phyloP scores from a whole-genome alignment of 345 rosid genomes.

The Brassica carinata region DNA sequence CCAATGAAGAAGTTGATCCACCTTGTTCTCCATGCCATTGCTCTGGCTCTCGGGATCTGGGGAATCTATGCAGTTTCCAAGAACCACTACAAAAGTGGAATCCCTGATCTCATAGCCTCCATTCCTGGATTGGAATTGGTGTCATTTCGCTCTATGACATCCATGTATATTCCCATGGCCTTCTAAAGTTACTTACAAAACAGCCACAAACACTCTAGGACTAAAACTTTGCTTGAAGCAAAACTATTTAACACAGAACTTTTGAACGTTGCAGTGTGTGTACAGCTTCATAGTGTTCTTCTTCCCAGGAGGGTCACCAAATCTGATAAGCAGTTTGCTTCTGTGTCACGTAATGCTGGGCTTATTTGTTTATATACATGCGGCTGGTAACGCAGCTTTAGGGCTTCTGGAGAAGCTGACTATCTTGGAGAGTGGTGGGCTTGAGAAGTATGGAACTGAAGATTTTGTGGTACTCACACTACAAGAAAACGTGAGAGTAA shows the following conservation, averaged over 20 bases:
- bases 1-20: constrained; percentile 82
- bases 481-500: too few relatives aligned
- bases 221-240: neutral
- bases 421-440: constrained; percentile 73
- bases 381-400: constrained; percentile 63
- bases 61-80: constrained; percentile 86
- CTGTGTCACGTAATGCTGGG: constrained; percentile 89
- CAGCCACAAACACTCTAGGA: neutral
- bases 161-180: constrained; percentile 55
- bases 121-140: constrained; percentile 90
- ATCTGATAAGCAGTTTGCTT: constrained; percentile 52
- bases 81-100: constrained; percentile 75
- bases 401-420: constrained; percentile 93
- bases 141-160: constrained; percentile 76
- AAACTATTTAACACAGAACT: neutral
- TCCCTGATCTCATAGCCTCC: constrained; percentile 85
- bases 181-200: neutral
- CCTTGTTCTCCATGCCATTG: constrained; percentile 76
- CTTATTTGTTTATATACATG: constrained; percentile 58
- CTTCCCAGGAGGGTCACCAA: constrained; percentile 67
- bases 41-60: constrained; percentile 71
- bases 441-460: constrained; percentile 78
- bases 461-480: constrained; percentile 66
- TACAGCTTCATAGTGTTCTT: constrained; percentile 79
- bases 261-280: constrained; percentile 64